A percentile compares a stretch with the other conserved stretches of the same genome.
phyloP scores from a whole-genome alignment of 768 basidiomycete genomes.

The Tulasnella calospora region DNA sequence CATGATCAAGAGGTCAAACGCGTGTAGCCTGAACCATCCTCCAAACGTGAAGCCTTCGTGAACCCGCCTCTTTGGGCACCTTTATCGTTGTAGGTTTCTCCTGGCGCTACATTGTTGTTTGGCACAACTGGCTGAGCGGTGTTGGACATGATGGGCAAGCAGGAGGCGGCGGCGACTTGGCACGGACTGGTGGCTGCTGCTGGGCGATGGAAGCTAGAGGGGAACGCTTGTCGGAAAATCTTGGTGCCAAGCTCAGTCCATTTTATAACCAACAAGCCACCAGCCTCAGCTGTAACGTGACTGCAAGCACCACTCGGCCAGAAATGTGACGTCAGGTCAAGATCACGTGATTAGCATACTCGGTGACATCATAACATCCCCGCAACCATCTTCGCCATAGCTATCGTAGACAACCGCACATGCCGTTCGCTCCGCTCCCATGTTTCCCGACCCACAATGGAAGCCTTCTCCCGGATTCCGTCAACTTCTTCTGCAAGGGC shows the following conservation, averaged over 20 bases:
- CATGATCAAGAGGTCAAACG: slow-evolving; percentile 53
- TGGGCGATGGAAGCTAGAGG: background rate
- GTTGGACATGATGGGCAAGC: slow-evolving; percentile 11
- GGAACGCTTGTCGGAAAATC: background rate
- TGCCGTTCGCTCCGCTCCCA: slow-evolving; percentile 35
- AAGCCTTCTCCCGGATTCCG: slow-evolving; percentile 33
- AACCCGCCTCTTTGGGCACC: background rate
- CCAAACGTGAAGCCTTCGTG: slow-evolving; percentile 36
- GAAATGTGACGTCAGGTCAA: background rate
- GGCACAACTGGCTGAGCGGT: slow-evolving; percentile 5
- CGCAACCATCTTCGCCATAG: slow-evolving; percentile 30
- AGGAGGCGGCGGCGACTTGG: background rate
- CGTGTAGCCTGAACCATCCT: slow-evolving; percentile 47
- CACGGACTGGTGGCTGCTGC: background rate
- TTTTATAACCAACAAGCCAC: background rate
- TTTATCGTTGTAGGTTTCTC: background rate
- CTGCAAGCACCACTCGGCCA: background rate
- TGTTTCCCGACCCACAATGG: slow-evolving; percentile 34
- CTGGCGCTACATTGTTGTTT: background rate
- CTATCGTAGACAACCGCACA: slow-evolving; percentile 35
- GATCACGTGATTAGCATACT: background rate
- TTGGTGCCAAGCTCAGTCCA: slow-evolving; percentile 9
- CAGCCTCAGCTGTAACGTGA: background rate
- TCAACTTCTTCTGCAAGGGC: slow-evolving; percentile 37
- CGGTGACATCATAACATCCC: slow-evolving; percentile 20